These are phyloP conservation scores for Corymbia maculata DNA, from an alignment of 345 rosid species.

Conservation along the genomic window DNA sequence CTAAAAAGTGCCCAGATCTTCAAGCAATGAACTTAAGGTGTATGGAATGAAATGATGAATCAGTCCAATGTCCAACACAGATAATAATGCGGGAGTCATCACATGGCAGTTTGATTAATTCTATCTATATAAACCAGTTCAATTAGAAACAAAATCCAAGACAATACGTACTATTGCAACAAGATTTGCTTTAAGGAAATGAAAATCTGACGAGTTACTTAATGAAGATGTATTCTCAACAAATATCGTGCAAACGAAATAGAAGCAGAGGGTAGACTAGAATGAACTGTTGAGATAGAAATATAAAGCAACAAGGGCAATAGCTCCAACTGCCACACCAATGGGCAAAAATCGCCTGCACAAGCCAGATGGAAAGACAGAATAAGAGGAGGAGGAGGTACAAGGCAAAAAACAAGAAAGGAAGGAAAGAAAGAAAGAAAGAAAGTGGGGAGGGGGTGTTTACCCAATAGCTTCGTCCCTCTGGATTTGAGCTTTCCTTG, in stretches of 20 bases:
- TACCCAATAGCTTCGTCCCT: constrained; percentile 79
- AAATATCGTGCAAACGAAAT: background rate
- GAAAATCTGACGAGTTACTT: background rate
- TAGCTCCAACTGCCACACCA: constrained; percentile 53
- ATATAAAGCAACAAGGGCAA: constrained; percentile 64
- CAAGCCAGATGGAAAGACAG: background rate
- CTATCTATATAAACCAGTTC: background rate
- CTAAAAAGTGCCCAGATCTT: background rate
- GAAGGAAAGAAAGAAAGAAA: background rate
- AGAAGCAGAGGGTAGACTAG: background rate
- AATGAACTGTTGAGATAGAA: constrained; percentile 51
- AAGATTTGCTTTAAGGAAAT: background rate
- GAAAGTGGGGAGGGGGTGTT: background rate
- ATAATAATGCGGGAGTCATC: background rate
- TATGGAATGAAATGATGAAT: background rate
- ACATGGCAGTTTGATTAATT: background rate
- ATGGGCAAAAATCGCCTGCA: constrained; percentile 73
- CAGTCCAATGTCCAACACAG: background rate
- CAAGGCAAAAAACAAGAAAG: background rate
- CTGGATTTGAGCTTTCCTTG: constrained; percentile 63
- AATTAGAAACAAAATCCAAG: background rate
- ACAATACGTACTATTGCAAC: background rate
- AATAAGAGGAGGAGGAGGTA: background rate
- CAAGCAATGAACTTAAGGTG: background rate
- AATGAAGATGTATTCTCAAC: background rate